These are phyloP conservation scores for Hanseniaspora lachancei DNA, from an alignment of 805 yeast genomes.

Conservation along the genomic window DNA sequence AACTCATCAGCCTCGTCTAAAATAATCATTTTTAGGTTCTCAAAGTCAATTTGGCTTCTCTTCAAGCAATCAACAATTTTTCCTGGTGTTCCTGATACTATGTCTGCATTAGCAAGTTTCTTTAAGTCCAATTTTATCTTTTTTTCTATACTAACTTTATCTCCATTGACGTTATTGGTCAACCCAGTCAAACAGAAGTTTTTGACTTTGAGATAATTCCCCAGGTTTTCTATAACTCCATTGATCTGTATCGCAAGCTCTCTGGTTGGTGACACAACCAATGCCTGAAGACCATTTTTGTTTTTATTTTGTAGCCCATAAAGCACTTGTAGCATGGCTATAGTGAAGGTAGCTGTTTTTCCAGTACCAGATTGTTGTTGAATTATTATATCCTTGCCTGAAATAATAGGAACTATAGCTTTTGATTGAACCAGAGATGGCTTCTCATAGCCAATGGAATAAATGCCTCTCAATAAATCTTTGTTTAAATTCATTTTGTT, in stretches of 20 bases:
- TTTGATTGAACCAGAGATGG: slow-evolving; percentile 96
- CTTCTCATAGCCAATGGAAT: slow-evolving; percentile 81
- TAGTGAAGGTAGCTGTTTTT: slow-evolving; percentile 96
- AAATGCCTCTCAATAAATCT: slow-evolving; percentile 47
- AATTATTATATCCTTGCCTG: slow-evolving; percentile 88
- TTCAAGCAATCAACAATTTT: slow-evolving; percentile 84
- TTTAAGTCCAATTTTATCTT: slow-evolving; percentile 40
- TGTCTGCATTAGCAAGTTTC: slow-evolving; percentile 60
- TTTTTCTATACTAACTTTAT: slow-evolving; percentile 59
- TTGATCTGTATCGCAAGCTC: slow-evolving; percentile 90
- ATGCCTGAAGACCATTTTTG: slow-evolving; percentile 67
- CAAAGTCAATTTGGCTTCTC: slow-evolving; percentile 60
- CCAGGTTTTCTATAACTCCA: slow-evolving; percentile 72
- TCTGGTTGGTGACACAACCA: slow-evolving; percentile 88
- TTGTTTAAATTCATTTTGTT: slow-evolving; percentile 67
- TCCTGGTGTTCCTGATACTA: slow-evolving; percentile 96
- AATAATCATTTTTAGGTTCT: slow-evolving; percentile 72
- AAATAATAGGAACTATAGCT: slow-evolving; percentile 86
- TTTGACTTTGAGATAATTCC: slow-evolving; percentile 73
- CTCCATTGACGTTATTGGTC: neutral
- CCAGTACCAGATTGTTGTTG: slow-evolving; percentile 99
- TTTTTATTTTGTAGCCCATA: slow-evolving; percentile 33
- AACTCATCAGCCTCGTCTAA: slow-evolving; percentile 96
- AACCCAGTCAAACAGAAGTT: slow-evolving; percentile 90
- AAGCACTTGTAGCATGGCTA: slow-evolving; percentile 78